Percentiles rank a stretch among this genome's conserved stretches.
Conservation (phyloP, 441 rosid genomes). For the Syzygium malaccense region DNA sequence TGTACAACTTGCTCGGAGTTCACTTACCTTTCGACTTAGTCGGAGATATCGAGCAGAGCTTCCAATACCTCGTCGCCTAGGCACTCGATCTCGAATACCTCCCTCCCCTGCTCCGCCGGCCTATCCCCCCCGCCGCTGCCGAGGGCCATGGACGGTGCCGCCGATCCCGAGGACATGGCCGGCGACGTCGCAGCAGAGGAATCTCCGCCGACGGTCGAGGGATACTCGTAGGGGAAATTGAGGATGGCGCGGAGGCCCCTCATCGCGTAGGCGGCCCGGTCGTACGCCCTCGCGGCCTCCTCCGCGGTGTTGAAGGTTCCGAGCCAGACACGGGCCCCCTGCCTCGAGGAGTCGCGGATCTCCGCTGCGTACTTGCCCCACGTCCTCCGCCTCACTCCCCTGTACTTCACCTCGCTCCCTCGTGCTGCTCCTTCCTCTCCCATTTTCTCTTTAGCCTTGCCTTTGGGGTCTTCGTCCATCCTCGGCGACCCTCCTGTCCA, state of each 20-base stretch:
- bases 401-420: not conserved
- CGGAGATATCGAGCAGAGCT: not conserved
- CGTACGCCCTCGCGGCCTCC: not conserved
- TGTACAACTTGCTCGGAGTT: not conserved
- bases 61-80: not conserved
- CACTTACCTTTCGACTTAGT: not conserved
- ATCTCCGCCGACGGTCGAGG: not conserved
- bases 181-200: not conserved
- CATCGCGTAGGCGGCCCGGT: not conserved
- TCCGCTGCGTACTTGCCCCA: not conserved
- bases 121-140: not conserved
- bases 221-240: not conserved
- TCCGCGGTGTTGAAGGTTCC: not conserved
- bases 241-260: not conserved
- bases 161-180: not conserved
- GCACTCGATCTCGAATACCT: slow-evolving; percentile 2
- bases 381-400: not conserved
- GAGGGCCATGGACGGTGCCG: not conserved
- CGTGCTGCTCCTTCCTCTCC: not conserved
- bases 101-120: not conserved
- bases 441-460: not conserved
- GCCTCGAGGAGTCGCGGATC: not conserved
- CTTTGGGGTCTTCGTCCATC: not conserved
- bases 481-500: not conserved
- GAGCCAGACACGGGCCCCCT: not conserved